These are phyloP conservation scores for Candida anutae DNA, from an alignment of 1,139 yeast genomes.

Conservation along the genomic window DNA sequence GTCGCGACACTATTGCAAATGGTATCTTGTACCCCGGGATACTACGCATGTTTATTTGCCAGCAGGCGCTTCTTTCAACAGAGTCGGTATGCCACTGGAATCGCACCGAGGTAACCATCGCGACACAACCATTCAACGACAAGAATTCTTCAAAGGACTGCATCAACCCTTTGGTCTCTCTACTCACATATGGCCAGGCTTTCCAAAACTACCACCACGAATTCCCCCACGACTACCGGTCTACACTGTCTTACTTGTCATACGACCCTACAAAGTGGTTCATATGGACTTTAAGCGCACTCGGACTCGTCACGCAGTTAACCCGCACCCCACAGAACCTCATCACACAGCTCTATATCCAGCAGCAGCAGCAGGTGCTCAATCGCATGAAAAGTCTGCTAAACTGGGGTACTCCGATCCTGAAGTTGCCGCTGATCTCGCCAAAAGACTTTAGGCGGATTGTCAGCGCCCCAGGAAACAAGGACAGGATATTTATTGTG, in stretches of 20 bases:
- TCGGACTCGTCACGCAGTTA: slow-evolving; percentile 34
- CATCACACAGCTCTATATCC: slow-evolving; percentile 49
- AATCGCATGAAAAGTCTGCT: slow-evolving; percentile 55
- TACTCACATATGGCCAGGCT: slow-evolving; percentile 58
- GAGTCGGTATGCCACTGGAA: slow-evolving; percentile 56
- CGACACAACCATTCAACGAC: slow-evolving; percentile 56
- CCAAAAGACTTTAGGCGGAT: slow-evolving; percentile 44
- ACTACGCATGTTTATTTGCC: slow-evolving; percentile 47
- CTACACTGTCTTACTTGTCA: slow-evolving; percentile 38
- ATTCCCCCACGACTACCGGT: slow-evolving; percentile 62
- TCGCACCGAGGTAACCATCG: slow-evolving; percentile 33
- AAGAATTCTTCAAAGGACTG: slow-evolving; percentile 46
- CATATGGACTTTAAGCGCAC: slow-evolving; percentile 28
- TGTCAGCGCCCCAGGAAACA: slow-evolving; percentile 26
- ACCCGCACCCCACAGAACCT: slow-evolving; percentile 39
- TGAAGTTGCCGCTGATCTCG: slow-evolving; percentile 49
- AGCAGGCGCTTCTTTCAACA: slow-evolving; percentile 48
- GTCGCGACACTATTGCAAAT: slow-evolving; percentile 40
- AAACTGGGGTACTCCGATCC: slow-evolving; percentile 74
- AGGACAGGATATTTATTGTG: slow-evolving; percentile 34
- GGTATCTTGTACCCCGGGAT: slow-evolving; percentile 59
- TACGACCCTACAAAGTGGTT: slow-evolving; percentile 68
- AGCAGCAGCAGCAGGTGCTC: slow-evolving; percentile 56
- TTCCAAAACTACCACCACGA: slow-evolving; percentile 68
- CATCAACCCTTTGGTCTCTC: slow-evolving; percentile 41